Percentiles rank a stretch among this genome's conserved stretches.
Evolutionary conservation across 148 eudicot genomes (phyloP).

Genomic region (Chenopodium berlandieri): DNA sequence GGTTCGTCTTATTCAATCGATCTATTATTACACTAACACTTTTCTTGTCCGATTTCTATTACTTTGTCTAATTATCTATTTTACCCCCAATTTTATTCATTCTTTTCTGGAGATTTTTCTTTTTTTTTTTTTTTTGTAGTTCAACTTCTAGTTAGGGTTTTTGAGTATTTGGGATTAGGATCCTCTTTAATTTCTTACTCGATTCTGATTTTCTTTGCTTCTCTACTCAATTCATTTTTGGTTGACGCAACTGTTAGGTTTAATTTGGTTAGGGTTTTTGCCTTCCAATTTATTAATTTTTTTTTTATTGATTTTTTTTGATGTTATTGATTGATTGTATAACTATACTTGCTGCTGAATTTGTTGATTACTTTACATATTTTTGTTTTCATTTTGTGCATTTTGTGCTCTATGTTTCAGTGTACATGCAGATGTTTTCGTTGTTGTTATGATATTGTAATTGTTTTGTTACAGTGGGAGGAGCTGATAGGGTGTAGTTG

Average conservation of each 20-base stretch:
- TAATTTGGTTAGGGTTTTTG: constrained; percentile 26
- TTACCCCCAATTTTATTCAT: no score
- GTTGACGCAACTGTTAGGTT: not conserved
- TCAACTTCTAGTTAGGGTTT: constrained; percentile 36
- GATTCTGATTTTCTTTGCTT: constrained; percentile 11
- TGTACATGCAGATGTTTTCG: not conserved
- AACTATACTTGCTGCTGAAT: not conserved
- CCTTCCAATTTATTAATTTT: not conserved
- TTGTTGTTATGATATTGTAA: not conserved
- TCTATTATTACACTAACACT: constrained; percentile 21
- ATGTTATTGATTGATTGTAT: not conserved
- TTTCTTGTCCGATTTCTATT: not conserved
- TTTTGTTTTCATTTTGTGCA: not conserved
- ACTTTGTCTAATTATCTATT: not conserved
- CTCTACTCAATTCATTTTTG: constrained; percentile 16
- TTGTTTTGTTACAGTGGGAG: constrained; percentile 27
- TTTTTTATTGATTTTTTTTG: not conserved
- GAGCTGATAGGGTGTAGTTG: constrained; percentile 16
- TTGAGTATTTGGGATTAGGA: constrained; percentile 19
- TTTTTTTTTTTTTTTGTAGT: no score
- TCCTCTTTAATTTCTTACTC: not conserved
- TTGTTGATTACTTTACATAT: not conserved
- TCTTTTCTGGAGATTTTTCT: no score
- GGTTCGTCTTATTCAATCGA: constrained; percentile 41
- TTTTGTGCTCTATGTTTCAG: not conserved